Conservation (phyloP, 352 stramenopile genomes). For the Peronospora tabacina region DNA sequence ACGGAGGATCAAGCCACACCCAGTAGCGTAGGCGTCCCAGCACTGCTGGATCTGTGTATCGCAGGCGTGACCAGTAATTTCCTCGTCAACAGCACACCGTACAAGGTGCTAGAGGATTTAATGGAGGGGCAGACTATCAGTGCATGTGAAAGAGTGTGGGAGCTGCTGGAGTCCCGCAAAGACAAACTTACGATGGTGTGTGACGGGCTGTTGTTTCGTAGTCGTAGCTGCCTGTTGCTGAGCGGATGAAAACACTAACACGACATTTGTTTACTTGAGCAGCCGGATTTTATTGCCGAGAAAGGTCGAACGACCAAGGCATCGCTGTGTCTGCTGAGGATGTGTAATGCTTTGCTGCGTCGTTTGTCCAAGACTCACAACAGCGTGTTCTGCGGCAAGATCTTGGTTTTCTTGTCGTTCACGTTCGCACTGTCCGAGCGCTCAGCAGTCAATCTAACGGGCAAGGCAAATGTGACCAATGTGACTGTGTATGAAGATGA, state of each 20-base stretch:
- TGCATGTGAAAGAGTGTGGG: constrained; percentile 83
- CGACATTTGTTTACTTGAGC: constrained; percentile 2
- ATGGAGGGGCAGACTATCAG: constrained; percentile 83
- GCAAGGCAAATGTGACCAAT: constrained; percentile 76
- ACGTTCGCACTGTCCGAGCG: constrained; percentile 80
- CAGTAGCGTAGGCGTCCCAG: constrained; percentile 49
- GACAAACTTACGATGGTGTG: constrained; percentile 53
- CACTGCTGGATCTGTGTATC: constrained; percentile 77
- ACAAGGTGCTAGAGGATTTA: constrained; percentile 81
- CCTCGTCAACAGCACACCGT: constrained; percentile 63
- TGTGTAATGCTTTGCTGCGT: constrained; percentile 81
- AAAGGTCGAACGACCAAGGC: constrained; percentile 68
- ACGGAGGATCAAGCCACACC: constrained; percentile 46
- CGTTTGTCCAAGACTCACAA: constrained; percentile 85
- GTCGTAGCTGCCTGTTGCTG: constrained; percentile 3
- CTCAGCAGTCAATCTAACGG: constrained; percentile 74
- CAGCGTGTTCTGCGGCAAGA: constrained; percentile 85
- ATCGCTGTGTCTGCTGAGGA: constrained; percentile 66
- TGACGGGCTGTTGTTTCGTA: not conserved
- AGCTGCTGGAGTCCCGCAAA: constrained; percentile 71
- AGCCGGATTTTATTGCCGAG: constrained; percentile 62
- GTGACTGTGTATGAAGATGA: constrained; percentile 74
- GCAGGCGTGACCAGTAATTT: constrained; percentile 56
- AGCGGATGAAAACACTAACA: constrained; percentile 1
- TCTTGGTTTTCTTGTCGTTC: constrained; percentile 82